phyloP scores from a whole-genome alignment of 2,329 filamentous ascomycete genomes.

The Lomentospora prolificans region DNA sequence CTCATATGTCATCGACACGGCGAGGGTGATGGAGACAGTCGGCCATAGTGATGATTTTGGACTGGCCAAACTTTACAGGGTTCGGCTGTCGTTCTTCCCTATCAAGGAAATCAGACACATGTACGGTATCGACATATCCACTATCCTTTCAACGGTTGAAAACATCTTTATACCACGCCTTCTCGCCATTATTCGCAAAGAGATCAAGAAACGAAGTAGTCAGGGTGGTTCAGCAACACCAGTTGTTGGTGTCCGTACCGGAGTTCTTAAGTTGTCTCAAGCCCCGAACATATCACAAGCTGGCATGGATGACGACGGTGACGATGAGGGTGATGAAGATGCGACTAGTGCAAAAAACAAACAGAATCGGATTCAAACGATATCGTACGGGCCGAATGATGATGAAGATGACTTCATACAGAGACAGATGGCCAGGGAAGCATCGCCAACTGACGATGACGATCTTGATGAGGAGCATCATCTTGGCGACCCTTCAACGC shows the following conservation, averaged over 20 bases:
- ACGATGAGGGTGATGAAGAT: conserved; percentile 67
- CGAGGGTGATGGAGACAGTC: conserved; percentile 69
- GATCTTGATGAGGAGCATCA: conserved; percentile 40
- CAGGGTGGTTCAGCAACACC: conserved; percentile 62
- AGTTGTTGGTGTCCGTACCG: conserved; percentile 51
- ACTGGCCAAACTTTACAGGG: conserved; percentile 75
- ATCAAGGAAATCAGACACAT: conserved; percentile 72
- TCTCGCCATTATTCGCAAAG: conserved; percentile 59
- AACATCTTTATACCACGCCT: conserved; percentile 66
- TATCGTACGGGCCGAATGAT: conserved; percentile 87
- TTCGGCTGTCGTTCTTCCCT: conserved; percentile 77
- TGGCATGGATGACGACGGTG: conserved; percentile 47
- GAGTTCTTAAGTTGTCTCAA: conserved; percentile 41
- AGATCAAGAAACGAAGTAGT: conserved; percentile 71
- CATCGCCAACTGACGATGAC: conserved; percentile 40
- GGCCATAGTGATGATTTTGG: conserved; percentile 58
- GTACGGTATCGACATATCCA: conserved; percentile 70
- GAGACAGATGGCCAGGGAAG: conserved; percentile 49
- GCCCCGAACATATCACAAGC: conserved; percentile 21
- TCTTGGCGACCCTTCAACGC: conserved; percentile 28
- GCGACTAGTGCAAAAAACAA: conserved; percentile 64
- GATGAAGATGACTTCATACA: conserved; percentile 78
- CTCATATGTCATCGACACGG: conserved; percentile 72
- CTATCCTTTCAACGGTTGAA: conserved; percentile 75
- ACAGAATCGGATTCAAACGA: conserved; percentile 68